A percentile compares a stretch with the other conserved stretches of the same genome.
Evolutionary conservation across 1,139 yeast species (phyloP).

Genomic region (Debaryomyces nepalensis): DNA sequence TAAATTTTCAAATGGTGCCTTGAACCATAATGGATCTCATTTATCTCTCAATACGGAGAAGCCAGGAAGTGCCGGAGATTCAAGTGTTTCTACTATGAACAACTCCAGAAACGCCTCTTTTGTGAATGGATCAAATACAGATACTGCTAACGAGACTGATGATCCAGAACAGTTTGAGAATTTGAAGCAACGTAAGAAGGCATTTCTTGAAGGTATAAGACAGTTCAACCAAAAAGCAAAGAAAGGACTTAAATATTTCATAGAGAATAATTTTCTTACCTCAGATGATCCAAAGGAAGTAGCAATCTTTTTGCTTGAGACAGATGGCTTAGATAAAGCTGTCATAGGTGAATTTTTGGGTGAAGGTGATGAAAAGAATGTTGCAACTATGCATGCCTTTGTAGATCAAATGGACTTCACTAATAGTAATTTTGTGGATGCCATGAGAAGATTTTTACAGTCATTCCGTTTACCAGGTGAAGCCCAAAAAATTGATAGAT

Average conservation of each 20-base stretch:
- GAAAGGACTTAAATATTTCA: conserved; percentile 68
- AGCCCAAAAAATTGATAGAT: conserved; percentile 95
- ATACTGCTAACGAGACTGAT: conserved; percentile 50
- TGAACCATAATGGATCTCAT: conserved; percentile 23
- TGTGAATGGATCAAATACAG: conserved; percentile 24
- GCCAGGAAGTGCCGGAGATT: conserved; percentile 43
- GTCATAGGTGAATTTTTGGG: conserved; percentile 91
- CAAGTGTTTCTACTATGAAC: conserved; percentile 36
- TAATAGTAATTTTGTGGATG: conserved; percentile 74
- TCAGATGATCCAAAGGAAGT: conserved; percentile 66
- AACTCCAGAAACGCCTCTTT: conserved; percentile 42
- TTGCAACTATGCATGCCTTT: conserved; percentile 90
- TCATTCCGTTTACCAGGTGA: conserved; percentile 95
- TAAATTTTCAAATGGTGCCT: conserved; percentile 9
- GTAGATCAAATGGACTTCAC: conserved; percentile 86
- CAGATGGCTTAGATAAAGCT: conserved; percentile 84
- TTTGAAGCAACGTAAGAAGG: conserved; percentile 81
- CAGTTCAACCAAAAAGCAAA: conserved; percentile 87
- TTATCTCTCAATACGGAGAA: conserved; percentile 37
- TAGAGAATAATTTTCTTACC: conserved; percentile 65
- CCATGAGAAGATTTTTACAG: conserved; percentile 83
- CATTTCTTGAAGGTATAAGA: conserved; percentile 74
- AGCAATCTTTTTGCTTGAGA: conserved; percentile 73
- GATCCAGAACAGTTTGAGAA: conserved; percentile 87
- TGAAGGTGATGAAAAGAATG: conserved; percentile 79